phyloP scores from a whole-genome alignment of 257 asterid genomes.

The Solanum bulbocastanum region DNA sequence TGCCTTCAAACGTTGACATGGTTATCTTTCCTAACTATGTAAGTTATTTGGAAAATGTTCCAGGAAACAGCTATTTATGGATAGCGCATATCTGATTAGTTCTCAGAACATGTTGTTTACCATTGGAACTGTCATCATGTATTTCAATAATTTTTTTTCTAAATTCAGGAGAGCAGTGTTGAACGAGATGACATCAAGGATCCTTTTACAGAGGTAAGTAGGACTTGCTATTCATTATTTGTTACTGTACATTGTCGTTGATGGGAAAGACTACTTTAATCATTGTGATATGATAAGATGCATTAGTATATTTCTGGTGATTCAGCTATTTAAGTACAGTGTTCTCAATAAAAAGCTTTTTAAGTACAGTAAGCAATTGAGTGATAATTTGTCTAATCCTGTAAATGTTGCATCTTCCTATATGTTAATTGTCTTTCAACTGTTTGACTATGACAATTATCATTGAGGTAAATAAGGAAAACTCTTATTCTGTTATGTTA shows the following conservation, averaged over 20 bases:
- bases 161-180: slow-evolving; percentile 85
- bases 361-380: not conserved
- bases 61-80: not conserved
- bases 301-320: not conserved
- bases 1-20: slow-evolving; percentile 88
- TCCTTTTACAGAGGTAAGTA: slow-evolving; percentile 89
- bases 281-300: not conserved
- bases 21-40: slow-evolving; percentile 95
- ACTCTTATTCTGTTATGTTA: not conserved
- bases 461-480: not conserved
- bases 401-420: not conserved
- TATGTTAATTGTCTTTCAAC: not conserved
- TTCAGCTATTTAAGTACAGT: not conserved
- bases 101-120: not conserved
- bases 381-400: not conserved
- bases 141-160: slow-evolving; percentile 7
- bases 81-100: not conserved
- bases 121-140: not conserved
- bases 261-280: not conserved
- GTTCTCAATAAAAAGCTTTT: not conserved
- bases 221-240: not conserved
- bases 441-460: not conserved
- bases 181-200: slow-evolving; percentile 91
- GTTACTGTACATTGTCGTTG: not conserved
- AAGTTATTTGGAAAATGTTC: slow-evolving; percentile 17